Conservation (phyloP, 2,329 filamentous ascomycete genomes). For the Didymella glomerata region DNA sequence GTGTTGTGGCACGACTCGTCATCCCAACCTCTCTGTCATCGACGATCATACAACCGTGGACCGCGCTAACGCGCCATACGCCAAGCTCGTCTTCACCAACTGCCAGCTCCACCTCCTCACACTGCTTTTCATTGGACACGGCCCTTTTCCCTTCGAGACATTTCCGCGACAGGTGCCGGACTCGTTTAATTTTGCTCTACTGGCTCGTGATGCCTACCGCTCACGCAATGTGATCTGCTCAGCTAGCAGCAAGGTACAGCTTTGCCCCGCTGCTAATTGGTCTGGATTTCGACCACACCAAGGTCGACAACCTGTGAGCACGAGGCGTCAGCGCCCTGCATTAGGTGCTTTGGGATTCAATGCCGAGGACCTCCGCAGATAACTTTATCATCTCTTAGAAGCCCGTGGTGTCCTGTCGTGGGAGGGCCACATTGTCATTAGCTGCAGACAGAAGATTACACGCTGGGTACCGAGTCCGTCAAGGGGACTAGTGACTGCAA, state of each 20-base stretch:
- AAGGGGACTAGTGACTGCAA: not conserved
- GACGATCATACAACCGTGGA: constrained; percentile 19
- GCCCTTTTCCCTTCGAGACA: constrained; percentile 5
- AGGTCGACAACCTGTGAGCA: constrained; percentile 9
- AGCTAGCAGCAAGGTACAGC: constrained; percentile 12
- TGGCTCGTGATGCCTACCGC: not conserved
- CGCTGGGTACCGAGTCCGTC: not conserved
- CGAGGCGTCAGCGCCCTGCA: constrained; percentile 9
- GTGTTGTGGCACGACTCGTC: constrained; percentile 17
- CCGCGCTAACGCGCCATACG: constrained; percentile 15
- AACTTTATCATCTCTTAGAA: not conserved
- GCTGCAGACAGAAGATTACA: constrained; percentile 1
- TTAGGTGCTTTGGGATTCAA: not conserved
- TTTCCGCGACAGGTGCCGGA: constrained; percentile 14
- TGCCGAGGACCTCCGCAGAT: constrained; percentile 21
- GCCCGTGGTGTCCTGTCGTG: not conserved
- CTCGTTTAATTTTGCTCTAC: constrained; percentile 7
- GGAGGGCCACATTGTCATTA: not conserved
- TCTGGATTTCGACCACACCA: not conserved
- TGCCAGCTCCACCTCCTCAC: constrained; percentile 19
- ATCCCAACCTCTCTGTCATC: constrained; percentile 21
- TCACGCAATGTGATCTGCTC: constrained; percentile 7
- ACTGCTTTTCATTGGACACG: constrained; percentile 17
- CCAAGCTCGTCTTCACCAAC: constrained; percentile 12
- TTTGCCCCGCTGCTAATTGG: constrained; percentile 10